phyloP scores from a whole-genome alignment of 805 yeast genomes.

The Starmerella gropengiesseri region DNA sequence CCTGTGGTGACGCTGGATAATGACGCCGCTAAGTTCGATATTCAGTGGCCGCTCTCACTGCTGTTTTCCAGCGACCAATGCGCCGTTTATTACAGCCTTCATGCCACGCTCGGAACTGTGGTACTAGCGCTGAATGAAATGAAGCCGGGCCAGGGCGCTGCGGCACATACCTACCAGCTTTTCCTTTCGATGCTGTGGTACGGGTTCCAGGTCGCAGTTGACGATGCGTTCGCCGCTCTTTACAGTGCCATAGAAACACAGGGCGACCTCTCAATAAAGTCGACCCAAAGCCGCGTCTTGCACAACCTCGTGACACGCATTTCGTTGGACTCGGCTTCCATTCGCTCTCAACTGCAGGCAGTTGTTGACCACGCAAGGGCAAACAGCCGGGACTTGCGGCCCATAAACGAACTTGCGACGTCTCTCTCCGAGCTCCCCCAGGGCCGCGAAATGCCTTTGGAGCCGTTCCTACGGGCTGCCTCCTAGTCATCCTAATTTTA shows the following conservation, averaged over 20 bases:
- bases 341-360: neutral
- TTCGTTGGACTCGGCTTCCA: constrained; percentile 3
- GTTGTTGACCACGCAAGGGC: neutral
- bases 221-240: constrained; percentile 8
- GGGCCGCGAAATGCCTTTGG: neutral
- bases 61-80: constrained; percentile 12
- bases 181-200: constrained; percentile 15
- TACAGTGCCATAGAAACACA: neutral
- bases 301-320: neutral
- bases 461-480: neutral
- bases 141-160: neutral
- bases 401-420: neutral
- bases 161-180: constrained; percentile 9
- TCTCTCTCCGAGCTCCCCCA: neutral
- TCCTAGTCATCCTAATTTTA: too few species aligned
- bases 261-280: neutral
- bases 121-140: constrained; percentile 5
- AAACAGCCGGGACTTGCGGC: neutral
- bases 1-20: neutral
- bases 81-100: constrained; percentile 10
- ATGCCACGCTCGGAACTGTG: constrained; percentile 10
- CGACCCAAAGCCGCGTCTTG: constrained; percentile 3
- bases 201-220: constrained; percentile 11
- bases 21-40: neutral
- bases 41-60: neutral